Percentiles rank a stretch among this genome's conserved stretches.
phyloP scores from a whole-genome alignment of 768 basidiomycete species.

The Tylopilus intermedius region DNA sequence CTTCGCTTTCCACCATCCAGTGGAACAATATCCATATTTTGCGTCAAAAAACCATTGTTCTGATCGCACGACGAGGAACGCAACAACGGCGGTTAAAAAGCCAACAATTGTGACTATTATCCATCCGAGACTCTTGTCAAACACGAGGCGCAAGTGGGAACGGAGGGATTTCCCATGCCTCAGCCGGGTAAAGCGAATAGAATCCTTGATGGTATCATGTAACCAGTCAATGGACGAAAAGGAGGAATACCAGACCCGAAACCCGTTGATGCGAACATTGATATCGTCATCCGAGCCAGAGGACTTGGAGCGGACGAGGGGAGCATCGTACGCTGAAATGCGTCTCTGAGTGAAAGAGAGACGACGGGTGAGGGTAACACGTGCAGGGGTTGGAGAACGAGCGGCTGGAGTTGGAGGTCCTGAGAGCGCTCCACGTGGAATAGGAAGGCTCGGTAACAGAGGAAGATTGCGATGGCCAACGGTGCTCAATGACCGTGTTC shows the following conservation, averaged over 20 bases:
- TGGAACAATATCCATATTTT: constrained; percentile 84
- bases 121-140: constrained; percentile 85
- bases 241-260: constrained; percentile 81
- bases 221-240: constrained; percentile 94
- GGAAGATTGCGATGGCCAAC: constrained; percentile 35
- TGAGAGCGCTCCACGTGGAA: constrained; percentile 32
- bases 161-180: constrained; percentile 66
- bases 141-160: constrained; percentile 53
- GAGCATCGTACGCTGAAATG: constrained; percentile 69
- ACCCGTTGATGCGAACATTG: constrained; percentile 74
- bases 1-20: constrained; percentile 66
- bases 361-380: constrained; percentile 35
- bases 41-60: constrained; percentile 90
- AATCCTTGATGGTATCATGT: constrained; percentile 94
- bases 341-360: constrained; percentile 46
- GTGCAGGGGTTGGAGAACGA: constrained; percentile 32
- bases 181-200: constrained; percentile 70
- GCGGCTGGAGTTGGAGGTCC: constrained; percentile 32
- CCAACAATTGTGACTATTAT: constrained; percentile 86
- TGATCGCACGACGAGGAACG: constrained; percentile 78
- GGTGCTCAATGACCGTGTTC: constrained; percentile 26
- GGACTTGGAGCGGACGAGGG: constrained; percentile 29
- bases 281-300: constrained; percentile 40
- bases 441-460: constrained; percentile 32
- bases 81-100: constrained; percentile 76